phyloP scores from a whole-genome alignment of 2,329 filamentous ascomycete genomes.

The Pseudogymnoascus destructans region DNA sequence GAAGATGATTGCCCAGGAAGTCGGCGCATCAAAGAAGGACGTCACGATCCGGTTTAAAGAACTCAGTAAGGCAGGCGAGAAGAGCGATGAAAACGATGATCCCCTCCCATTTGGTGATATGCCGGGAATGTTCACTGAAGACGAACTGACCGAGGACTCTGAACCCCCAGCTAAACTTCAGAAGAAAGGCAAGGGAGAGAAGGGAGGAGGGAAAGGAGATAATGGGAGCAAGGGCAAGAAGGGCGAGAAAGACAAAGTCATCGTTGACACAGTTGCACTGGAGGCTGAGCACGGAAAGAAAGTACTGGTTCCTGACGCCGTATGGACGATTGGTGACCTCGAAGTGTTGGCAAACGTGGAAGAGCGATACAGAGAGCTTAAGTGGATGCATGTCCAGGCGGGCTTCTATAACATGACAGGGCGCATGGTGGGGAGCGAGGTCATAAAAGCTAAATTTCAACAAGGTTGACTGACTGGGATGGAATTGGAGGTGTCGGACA shows the following conservation, averaged over 20 bases:
- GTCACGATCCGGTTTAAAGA: conserved; percentile 14
- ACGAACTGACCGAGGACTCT: neutral
- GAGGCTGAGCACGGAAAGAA: neutral
- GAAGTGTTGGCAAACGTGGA: conserved; percentile 21
- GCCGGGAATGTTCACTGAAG: neutral
- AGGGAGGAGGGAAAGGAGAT: neutral
- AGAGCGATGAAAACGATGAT: neutral
- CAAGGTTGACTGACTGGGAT: conserved; percentile 13
- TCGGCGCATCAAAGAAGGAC: conserved; percentile 13
- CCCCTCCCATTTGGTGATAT: neutral
- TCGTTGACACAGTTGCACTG: neutral
- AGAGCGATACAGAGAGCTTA: conserved; percentile 18
- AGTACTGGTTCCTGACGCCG: conserved; percentile 16
- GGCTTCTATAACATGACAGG: conserved; percentile 25
- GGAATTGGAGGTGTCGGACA: neutral
- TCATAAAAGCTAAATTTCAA: conserved; percentile 24
- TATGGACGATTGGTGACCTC: conserved; percentile 23
- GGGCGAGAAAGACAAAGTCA: conserved; percentile 2
- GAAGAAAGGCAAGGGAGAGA: conserved; percentile 8
- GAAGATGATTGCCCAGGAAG: conserved; percentile 18
- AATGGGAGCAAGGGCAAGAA: neutral
- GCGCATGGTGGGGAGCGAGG: conserved; percentile 21
- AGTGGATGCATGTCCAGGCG: conserved; percentile 24
- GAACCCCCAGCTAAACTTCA: neutral
- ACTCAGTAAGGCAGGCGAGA: conserved; percentile 9